Conservation (phyloP, 495 filamentous ascomycete species). For the Astrothelium macrocarpum region DNA sequence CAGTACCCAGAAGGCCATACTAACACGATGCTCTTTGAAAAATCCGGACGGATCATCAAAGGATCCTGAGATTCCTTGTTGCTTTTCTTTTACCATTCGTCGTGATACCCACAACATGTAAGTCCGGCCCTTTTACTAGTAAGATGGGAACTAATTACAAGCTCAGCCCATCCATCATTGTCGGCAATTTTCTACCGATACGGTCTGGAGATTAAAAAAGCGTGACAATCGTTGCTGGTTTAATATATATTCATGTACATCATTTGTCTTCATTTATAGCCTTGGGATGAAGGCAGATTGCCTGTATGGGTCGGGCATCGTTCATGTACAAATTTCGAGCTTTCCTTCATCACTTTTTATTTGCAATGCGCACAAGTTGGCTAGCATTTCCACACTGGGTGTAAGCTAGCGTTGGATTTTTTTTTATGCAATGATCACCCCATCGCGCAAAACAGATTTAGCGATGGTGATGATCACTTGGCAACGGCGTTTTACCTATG, state of each 20-base stretch:
- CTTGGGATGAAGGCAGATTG: background rate
- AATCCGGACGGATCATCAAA: constrained; percentile 65
- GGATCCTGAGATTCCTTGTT: constrained; percentile 74
- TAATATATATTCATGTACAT: background rate
- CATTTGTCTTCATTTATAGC: background rate
- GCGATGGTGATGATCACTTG: background rate
- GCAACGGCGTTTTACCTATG: background rate
- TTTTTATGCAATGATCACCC: background rate
- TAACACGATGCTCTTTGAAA: constrained; percentile 88
- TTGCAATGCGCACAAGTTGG: no score
- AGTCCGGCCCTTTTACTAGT: constrained; percentile 31
- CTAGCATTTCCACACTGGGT: no score
- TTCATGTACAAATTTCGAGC: background rate
- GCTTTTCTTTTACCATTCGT: constrained; percentile 93
- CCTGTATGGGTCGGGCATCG: background rate
- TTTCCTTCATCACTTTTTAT: no score
- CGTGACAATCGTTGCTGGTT: background rate
- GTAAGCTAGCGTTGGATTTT: background rate
- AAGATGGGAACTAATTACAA: constrained; percentile 15
- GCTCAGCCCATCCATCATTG: constrained; percentile 76
- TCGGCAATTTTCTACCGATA: constrained; percentile 90
- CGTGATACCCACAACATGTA: constrained; percentile 95
- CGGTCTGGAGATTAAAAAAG: constrained; percentile 32
- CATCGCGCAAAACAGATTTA: background rate
- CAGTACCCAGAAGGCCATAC: constrained; percentile 86